Evolutionary conservation across 1,284 basidiomycete genomes (phyloP), one percentile per base, ranked within the genome.

Genomic region (Fistulina hepatica): DNA sequence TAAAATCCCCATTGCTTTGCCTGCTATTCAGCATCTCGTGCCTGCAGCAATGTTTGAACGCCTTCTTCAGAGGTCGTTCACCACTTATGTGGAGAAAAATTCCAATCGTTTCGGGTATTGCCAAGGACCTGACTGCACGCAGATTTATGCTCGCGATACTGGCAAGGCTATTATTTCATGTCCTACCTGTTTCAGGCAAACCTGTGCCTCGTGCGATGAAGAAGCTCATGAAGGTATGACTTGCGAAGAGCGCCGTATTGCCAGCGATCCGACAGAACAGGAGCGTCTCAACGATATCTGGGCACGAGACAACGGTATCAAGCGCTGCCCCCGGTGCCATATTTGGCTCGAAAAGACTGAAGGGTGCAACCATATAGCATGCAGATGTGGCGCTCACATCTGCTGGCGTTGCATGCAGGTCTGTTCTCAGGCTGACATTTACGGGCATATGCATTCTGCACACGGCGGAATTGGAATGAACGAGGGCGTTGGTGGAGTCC

Each of bases 341-440:
- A 56, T 65, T 3, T 60, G 50, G 44, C 67, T 73, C 31, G 63
- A 73, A 50, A 74, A 72, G 46, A 53, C 44, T 15, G 67, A 61
- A 15, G 73, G 73, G 1, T 76, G 73, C 50, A 73, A 74, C 48
- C 73, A 75, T 47, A 67, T 75, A 57, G 44, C 52, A 6, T 76
- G 72, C 46, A 63, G 49, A 38, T 76, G 73, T 37, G 64, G 65
- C 1, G 62, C 63, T 6, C 71, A 74, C 47, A 63, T 73, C 9
- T 75, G 72, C 43, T 75, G 71, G 73, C 53, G 54, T 5, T 75
- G 72, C 39, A 51, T 64, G 52, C 45, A 50, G n/a, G 34, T 50
- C 4, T 68, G 69, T 40, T 37, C 43, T 3, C 20, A 11, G 0
- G 34, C 47, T 2, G 57, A 58, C 12, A 69, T 75, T 13, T 76